phyloP scores from a whole-genome alignment of 139 green algal species.

The Coelastrella sp. region DNA sequence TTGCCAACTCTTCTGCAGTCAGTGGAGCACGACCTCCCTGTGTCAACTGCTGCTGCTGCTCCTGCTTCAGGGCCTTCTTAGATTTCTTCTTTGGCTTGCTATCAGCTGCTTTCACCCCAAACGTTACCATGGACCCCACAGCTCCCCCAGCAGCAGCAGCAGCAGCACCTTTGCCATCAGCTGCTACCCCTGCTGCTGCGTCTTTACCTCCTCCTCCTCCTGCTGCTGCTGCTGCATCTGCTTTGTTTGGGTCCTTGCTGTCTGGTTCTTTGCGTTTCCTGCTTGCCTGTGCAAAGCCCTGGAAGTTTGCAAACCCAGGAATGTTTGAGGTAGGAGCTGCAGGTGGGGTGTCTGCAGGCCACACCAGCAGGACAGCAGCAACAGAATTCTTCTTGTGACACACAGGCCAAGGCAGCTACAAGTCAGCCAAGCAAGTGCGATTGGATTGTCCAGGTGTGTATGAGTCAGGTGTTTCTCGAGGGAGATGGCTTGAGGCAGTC shows the following conservation, averaged over 20 bases:
- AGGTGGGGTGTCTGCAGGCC: constrained; percentile 15
- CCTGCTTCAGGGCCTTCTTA: neutral
- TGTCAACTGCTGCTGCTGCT: constrained; percentile 3
- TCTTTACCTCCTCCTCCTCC: neutral
- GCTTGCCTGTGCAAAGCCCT: constrained; percentile 24
- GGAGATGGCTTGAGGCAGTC: too few species aligned
- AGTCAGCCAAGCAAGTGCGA: too few species aligned
- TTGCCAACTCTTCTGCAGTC: constrained; percentile 8
- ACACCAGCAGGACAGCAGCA: neutral
- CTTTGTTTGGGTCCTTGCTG: neutral
- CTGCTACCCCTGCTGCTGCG: neutral
- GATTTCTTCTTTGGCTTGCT: neutral
- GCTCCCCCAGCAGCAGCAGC: constrained; percentile 3
- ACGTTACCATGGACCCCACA: neutral
- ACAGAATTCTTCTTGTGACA: neutral
- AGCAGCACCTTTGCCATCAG: neutral
- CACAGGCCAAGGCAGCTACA: too few species aligned
- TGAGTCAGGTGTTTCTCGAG: too few species aligned
- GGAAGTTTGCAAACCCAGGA: constrained; percentile 29
- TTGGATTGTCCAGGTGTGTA: too few species aligned
- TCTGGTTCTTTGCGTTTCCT: constrained; percentile 12
- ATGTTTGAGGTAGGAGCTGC: constrained; percentile 20
- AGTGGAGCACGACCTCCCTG: neutral
- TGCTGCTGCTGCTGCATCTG: constrained; percentile 18
- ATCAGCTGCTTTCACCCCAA: neutral